phyloP scores from a whole-genome alignment of 306 rosid species.

The Arachis hypogaea region DNA sequence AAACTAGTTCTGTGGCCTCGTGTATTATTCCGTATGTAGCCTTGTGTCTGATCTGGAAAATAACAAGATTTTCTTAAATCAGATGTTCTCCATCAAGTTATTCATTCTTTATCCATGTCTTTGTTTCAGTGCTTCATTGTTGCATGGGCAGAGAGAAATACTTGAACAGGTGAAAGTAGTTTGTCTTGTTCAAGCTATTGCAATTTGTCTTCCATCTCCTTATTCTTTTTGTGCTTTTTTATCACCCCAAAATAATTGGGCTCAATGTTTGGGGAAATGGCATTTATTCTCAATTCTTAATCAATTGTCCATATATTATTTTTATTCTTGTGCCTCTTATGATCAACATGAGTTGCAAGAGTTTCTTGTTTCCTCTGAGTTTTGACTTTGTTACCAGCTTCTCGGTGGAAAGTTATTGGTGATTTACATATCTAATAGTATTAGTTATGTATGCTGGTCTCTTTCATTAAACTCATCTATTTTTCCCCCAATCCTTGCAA shows the following conservation, averaged over 20 bases:
- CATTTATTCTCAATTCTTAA: background rate
- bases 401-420: background rate
- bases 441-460: background rate
- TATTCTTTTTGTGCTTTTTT: too few species aligned
- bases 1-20: constrained; percentile 75
- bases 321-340: background rate
- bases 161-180: constrained; percentile 74
- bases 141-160: constrained; percentile 86
- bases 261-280: background rate
- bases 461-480: constrained; percentile 20
- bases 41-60: constrained; percentile 40
- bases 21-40: constrained; percentile 85
- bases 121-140: constrained; percentile 70
- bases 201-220: background rate
- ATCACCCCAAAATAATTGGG: background rate
- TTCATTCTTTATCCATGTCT: constrained; percentile 25
- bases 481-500: constrained; percentile 25
- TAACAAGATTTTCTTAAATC: constrained; percentile 1
- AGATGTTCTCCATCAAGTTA: constrained; percentile 28
- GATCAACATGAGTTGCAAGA: constrained; percentile 9
- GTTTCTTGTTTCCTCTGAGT: background rate
- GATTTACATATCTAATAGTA: background rate
- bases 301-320: constrained; percentile 15
- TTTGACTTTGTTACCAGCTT: constrained; percentile 1
- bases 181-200: constrained; percentile 38